Evolutionary conservation across 495 filamentous ascomycete genomes (phyloP).

Genomic region (Hyphodiscus hymeniophilus): DNA sequence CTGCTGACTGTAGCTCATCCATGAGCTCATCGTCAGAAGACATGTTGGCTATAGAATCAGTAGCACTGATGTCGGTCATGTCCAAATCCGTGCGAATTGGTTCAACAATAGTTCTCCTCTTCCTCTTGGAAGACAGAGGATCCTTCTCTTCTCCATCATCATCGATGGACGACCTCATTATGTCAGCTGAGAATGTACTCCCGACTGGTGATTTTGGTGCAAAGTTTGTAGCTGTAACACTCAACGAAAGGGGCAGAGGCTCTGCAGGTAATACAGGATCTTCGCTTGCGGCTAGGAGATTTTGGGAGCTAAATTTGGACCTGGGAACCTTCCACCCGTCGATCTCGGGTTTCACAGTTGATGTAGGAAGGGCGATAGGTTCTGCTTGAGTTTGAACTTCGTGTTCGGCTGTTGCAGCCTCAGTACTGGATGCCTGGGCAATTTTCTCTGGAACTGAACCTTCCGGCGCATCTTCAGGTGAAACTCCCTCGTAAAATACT

Average conservation of each 20-base stretch:
- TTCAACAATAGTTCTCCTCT: conserved; percentile 42
- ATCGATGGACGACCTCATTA: conserved; percentile 5
- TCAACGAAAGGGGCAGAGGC: conserved; percentile 1
- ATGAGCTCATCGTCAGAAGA: conserved; percentile 82
- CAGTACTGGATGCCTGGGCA: no score
- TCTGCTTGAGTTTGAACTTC: background rate
- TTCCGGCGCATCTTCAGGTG: no score
- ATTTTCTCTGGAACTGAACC: no score
- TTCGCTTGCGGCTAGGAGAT: conserved; percentile 23
- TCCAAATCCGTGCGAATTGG: conserved; percentile 44
- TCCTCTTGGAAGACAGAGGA: conserved; percentile 17
- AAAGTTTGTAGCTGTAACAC: background rate
- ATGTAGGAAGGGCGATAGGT: background rate
- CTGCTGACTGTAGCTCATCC: conserved; percentile 79
- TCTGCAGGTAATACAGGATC: background rate
- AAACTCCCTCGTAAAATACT: no score
- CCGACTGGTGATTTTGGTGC: conserved; percentile 17
- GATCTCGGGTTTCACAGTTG: background rate
- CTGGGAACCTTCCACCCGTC: conserved; percentile 28
- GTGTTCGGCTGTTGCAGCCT: no score
- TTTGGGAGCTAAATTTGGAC: conserved; percentile 42
- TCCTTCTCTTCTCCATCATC: conserved; percentile 6
- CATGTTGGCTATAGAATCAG: conserved; percentile 55
- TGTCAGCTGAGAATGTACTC: conserved; percentile 19
- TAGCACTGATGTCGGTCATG: conserved; percentile 33